Conservation (phyloP, 2,329 filamentous ascomycete genomes). For the Penicillium decumbens region DNA sequence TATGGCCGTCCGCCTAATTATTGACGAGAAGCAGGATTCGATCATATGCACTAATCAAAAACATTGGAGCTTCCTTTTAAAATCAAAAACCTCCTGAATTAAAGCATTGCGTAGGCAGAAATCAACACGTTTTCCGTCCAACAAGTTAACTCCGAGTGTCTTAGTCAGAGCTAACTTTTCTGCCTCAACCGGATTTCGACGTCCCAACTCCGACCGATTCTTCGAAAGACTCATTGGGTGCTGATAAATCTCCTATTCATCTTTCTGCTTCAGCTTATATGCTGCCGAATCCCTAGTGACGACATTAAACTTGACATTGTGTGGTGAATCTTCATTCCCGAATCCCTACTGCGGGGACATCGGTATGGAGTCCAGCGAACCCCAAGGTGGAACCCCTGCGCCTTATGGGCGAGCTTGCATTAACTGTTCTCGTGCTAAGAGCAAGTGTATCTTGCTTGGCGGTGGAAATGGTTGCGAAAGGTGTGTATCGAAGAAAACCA, state of each 20-base stretch:
- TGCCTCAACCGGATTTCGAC: slow-evolving; percentile 9
- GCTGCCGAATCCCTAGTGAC: slow-evolving; percentile 4
- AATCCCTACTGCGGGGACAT: slow-evolving; percentile 7
- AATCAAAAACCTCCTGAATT: not conserved
- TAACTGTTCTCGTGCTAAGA: slow-evolving; percentile 45
- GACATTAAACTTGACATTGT: not conserved
- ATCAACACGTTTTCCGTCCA: not conserved
- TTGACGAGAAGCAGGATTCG: not conserved
- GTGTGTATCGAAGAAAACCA: slow-evolving; percentile 11
- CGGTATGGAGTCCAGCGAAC: slow-evolving; percentile 13
- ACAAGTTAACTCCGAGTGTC: not conserved
- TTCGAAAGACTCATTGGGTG: slow-evolving; percentile 1
- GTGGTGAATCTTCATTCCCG: not conserved
- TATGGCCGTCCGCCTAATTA: not conserved
- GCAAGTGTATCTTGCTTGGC: slow-evolving; percentile 42
- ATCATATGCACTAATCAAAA: not conserved
- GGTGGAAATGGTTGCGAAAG: slow-evolving; percentile 27
- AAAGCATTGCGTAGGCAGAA: not conserved
- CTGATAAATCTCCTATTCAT: not conserved
- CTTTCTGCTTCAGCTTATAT: slow-evolving; percentile 1
- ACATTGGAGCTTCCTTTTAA: not conserved
- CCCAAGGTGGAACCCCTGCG: slow-evolving; percentile 17
- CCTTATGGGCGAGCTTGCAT: slow-evolving; percentile 41
- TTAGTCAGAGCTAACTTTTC: not conserved
- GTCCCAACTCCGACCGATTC: slow-evolving; percentile 8